Conservation (phyloP, 495 filamentous ascomycete genomes). For the Bacidia gigantensis region DNA sequence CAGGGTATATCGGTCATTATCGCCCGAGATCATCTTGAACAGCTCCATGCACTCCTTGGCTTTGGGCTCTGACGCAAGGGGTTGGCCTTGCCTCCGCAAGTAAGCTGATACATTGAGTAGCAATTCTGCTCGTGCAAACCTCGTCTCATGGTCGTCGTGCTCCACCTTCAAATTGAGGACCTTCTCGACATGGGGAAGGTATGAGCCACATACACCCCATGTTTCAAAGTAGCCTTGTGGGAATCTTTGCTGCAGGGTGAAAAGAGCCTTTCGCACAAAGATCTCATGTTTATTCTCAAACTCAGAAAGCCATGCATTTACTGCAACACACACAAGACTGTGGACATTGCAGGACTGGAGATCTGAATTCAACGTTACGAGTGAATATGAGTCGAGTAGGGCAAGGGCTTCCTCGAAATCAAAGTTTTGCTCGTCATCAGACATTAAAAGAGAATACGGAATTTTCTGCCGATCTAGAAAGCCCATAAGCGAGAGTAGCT, state of each 20-base stretch:
- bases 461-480: conserved; percentile 25
- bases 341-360: conserved; percentile 1
- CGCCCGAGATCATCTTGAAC: conserved; percentile 14
- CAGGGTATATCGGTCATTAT: conserved; percentile 9
- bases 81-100: conserved; percentile 14
- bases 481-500: conserved; percentile 24
- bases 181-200: conserved; percentile 21
- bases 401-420: background rate
- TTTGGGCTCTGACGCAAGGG: conserved; percentile 11
- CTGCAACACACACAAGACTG: conserved; percentile 19
- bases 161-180: conserved; percentile 11
- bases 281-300: conserved; percentile 3
- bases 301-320: conserved; percentile 15
- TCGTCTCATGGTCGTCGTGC: conserved; percentile 11
- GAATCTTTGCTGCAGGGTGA: conserved; percentile 9
- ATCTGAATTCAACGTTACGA: background rate
- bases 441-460: conserved; percentile 15
- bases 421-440: background rate
- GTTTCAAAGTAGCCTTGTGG: conserved; percentile 18
- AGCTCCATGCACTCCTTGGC: conserved; percentile 11
- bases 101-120: conserved; percentile 23
- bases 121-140: conserved; percentile 19
- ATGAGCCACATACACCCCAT: conserved; percentile 19
- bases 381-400: background rate
- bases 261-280: conserved; percentile 9